Percentiles rank a stretch among this genome's conserved stretches.
Conservation (phyloP, 768 basidiomycete genomes). For the Collybia sordida region DNA sequence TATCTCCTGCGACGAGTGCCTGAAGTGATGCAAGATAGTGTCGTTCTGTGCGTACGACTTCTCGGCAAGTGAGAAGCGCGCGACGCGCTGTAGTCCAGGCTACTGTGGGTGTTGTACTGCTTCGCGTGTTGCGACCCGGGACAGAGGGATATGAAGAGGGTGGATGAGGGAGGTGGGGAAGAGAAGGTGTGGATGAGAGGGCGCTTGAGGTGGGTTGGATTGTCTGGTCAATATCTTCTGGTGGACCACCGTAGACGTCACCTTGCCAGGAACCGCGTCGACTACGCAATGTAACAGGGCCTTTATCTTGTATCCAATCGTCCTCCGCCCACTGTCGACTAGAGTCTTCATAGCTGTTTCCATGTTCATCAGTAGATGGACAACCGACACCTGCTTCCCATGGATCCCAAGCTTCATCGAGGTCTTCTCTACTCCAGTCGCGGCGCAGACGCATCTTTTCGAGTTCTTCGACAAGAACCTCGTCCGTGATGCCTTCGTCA, state of each 20-base stretch:
- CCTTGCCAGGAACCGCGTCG: too few relatives aligned
- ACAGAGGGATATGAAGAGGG: too few relatives aligned
- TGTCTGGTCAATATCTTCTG: neutral
- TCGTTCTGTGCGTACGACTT: constrained; percentile 23
- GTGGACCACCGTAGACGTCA: too few relatives aligned
- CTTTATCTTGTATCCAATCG: too few relatives aligned
- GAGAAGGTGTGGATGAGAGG: constrained; percentile 11
- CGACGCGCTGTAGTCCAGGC: constrained; percentile 23
- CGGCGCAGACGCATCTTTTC: constrained; percentile 37
- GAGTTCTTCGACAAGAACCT: constrained; percentile 45
- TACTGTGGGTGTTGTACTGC: constrained; percentile 2
- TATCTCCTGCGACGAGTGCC: constrained; percentile 15
- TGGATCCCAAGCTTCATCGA: constrained; percentile 20
- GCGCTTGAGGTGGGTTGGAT: neutral
- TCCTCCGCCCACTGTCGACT: too few relatives aligned
- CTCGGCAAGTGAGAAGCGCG: constrained; percentile 24
- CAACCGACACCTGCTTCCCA: neutral
- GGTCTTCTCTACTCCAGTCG: constrained; percentile 11
- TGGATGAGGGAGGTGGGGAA: constrained; percentile 5
- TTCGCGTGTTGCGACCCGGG: neutral
- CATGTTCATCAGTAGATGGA: neutral
- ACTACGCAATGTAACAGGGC: too few relatives aligned
- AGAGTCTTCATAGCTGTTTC: neutral
- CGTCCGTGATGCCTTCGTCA: constrained; percentile 50
- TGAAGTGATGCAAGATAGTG: constrained; percentile 14